Evolutionary conservation across 257 asterid species (phyloP).

Genomic region (Cruciata laevipes): DNA sequence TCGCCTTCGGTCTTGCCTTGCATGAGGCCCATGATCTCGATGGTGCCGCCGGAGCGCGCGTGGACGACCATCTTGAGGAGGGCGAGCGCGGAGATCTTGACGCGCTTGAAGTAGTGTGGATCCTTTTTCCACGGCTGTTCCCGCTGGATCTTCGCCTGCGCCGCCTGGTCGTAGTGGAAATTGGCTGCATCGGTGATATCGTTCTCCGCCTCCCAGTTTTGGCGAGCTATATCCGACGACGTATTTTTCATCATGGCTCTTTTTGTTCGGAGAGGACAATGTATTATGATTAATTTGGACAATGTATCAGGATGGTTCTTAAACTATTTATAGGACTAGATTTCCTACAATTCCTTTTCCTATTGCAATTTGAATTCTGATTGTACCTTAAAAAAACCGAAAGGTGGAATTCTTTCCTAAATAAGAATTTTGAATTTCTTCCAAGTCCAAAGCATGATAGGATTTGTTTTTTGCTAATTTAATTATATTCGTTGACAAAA

Average conservation of each 20-base stretch:
- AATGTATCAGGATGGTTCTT: too few species aligned
- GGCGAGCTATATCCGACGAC: slow-evolving; percentile 17
- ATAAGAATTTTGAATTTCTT: too few species aligned
- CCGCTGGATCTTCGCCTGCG: slow-evolving; percentile 66
- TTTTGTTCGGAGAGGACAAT: too few species aligned
- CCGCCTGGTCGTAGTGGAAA: slow-evolving; percentile 70
- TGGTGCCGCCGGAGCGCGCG: slow-evolving; percentile 97
- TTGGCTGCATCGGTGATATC: slow-evolving; percentile 36
- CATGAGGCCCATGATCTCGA: slow-evolving; percentile 98
- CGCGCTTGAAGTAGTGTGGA: slow-evolving; percentile 97
- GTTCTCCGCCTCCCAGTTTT: slow-evolving; percentile 27
- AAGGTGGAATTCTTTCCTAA: too few species aligned
- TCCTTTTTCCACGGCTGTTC: slow-evolving; percentile 85
- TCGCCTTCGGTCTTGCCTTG: slow-evolving; percentile 97
- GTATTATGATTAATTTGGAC: too few species aligned
- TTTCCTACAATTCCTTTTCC: too few species aligned
- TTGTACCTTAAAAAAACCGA: too few species aligned
- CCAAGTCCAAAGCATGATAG: too few species aligned
- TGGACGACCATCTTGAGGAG: slow-evolving; percentile 97
- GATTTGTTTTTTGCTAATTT: too few species aligned
- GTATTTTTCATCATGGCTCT: slow-evolving; percentile 10
- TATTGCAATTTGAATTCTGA: too few species aligned
- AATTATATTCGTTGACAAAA: too few species aligned
- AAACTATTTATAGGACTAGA: too few species aligned
- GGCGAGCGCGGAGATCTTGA: slow-evolving; percentile 86